phyloP scores from a whole-genome alignment of 306 rosid genomes.

The Hylodesmum podocarpum region DNA sequence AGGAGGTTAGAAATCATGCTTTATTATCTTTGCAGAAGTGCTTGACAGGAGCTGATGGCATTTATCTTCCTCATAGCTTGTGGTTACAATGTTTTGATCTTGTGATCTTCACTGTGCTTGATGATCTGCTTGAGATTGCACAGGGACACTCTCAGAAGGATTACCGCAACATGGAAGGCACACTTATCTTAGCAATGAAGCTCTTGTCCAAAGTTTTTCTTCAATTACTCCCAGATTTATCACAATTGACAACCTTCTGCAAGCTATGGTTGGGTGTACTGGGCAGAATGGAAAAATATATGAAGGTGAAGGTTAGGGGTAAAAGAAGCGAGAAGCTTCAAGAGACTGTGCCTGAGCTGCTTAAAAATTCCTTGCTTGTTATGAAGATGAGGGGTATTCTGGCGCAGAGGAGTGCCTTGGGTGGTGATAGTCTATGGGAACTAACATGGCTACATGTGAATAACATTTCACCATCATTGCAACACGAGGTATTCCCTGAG shows the following conservation, averaged over 20 bases:
- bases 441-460: constrained; percentile 94
- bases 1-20: constrained; percentile 96
- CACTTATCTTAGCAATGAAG: constrained; percentile 82
- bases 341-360: constrained; percentile 85
- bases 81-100: constrained; percentile 89
- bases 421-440: constrained; percentile 97
- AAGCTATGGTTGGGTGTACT: constrained; percentile 97
- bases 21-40: constrained; percentile 75
- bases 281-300: constrained; percentile 86
- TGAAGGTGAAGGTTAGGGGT: constrained; percentile 82
- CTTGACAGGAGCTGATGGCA: constrained; percentile 75
- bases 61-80: constrained; percentile 52
- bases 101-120: constrained; percentile 94
- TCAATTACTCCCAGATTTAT: constrained; percentile 70
- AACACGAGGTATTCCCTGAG: constrained; percentile 84
- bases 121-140: constrained; percentile 90
- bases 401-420: constrained; percentile 77
- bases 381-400: constrained; percentile 83
- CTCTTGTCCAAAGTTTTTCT: constrained; percentile 86
- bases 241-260: constrained; percentile 82
- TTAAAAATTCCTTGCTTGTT: constrained; percentile 71
- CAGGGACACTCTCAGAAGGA: constrained; percentile 92
- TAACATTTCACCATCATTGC: constrained; percentile 77
- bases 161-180: constrained; percentile 95
- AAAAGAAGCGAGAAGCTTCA: constrained; percentile 89